A percentile compares a stretch with the other conserved stretches of the same genome.
Conservation (phyloP, 441 rosid species). For the Erodium moschatum region DNA sequence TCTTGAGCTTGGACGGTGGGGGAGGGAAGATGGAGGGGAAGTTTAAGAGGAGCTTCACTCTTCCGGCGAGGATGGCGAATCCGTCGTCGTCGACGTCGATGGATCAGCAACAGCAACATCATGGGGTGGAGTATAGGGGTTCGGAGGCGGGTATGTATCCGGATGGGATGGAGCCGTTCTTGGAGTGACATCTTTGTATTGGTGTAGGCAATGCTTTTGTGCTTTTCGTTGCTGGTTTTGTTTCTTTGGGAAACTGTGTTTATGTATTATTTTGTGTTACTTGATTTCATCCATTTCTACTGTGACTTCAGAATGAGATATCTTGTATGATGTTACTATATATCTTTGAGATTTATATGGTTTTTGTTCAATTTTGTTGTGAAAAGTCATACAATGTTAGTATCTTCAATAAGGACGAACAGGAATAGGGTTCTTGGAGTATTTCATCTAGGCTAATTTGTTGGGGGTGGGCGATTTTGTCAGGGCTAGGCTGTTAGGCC, state of each 20-base stretch:
- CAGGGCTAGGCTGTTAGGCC: no score
- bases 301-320: no score
- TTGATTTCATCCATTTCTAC: neutral
- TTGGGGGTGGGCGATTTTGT: no score
- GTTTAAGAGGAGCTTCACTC: conserved; percentile 68
- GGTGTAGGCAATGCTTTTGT: no score
- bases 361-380: no score
- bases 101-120: conserved; percentile 46
- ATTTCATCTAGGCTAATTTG: no score
- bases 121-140: conserved; percentile 36
- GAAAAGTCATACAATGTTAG: no score
- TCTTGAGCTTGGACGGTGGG: conserved; percentile 12
- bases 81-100: conserved; percentile 62
- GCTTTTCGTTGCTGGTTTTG: neutral
- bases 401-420: no score
- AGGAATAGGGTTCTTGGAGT: no score
- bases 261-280: neutral
- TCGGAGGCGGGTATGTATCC: conserved; percentile 42
- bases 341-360: no score
- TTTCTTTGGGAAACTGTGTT: neutral
- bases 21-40: conserved; percentile 47
- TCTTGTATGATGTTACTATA: no score
- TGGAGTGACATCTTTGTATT: conserved; percentile 28
- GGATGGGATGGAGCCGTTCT: conserved; percentile 67
- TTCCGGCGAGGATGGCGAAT: conserved; percentile 71